A percentile compares a stretch with the other conserved stretches of the same genome.
Conservation (phyloP, 208 protist species). For the Kentomonas sorsogonicus region DNA sequence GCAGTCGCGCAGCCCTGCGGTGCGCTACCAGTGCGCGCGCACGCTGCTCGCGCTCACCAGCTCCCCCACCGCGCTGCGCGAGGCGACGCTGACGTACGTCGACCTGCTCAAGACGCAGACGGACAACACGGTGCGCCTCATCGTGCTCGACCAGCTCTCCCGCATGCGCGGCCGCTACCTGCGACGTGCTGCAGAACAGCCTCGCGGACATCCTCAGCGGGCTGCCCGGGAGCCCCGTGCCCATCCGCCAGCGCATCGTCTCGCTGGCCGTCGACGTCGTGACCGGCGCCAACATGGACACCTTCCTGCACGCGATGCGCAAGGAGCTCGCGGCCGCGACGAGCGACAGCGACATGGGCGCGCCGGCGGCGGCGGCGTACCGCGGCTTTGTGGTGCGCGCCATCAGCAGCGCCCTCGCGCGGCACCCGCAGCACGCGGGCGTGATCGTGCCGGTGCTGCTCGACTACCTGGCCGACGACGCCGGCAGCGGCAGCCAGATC, state of each 20-base stretch:
- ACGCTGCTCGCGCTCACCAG: constrained; percentile 94
- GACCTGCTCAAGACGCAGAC: constrained; percentile 91
- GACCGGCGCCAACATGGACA: constrained; percentile 88
- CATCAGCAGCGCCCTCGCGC: constrained; percentile 89
- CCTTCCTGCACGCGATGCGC: constrained; percentile 92
- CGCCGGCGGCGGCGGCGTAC: constrained; percentile 66
- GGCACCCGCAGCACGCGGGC: constrained; percentile 80
- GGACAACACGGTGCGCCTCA: constrained; percentile 98
- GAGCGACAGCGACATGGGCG: constrained; percentile 30
- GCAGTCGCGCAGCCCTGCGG: constrained; percentile 88
- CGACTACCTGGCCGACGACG: constrained; percentile 91
- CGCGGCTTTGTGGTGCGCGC: constrained; percentile 54
- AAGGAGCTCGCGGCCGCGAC: constrained; percentile 87
- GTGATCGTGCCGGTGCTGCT: constrained; percentile 90
- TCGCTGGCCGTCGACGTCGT: constrained; percentile 92
- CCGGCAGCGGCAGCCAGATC: constrained; percentile 79
- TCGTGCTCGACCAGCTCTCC: constrained; percentile 95
- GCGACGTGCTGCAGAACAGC: constrained; percentile 89
- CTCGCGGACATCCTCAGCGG: constrained; percentile 95
- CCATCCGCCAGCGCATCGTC: constrained; percentile 94
- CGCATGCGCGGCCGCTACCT: constrained; percentile 80
- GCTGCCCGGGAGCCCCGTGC: constrained; percentile 85
- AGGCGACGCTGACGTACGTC: constrained; percentile 90
- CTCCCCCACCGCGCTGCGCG: constrained; percentile 93
- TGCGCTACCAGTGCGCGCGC: constrained; percentile 94